These are phyloP conservation scores for Cystobasidium slooffiae DNA, from an alignment of 1,284 basidiomycete genomes.

Conservation along the genomic window DNA sequence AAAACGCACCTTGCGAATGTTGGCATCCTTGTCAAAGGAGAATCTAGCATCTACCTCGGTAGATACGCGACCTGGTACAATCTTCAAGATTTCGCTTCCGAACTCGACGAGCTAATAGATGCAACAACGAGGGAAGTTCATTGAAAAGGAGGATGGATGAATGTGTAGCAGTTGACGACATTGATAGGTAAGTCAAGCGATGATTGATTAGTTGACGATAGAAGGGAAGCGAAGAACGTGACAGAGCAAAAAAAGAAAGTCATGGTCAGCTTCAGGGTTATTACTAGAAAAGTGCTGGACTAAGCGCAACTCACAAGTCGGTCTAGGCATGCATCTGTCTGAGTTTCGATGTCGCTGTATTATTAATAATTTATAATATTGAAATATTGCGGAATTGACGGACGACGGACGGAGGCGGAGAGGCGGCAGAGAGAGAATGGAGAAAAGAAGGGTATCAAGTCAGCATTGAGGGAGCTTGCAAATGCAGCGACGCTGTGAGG, in stretches of 20 bases:
- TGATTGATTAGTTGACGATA: too few relatives aligned
- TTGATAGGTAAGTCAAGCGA: background rate
- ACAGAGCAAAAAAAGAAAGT: background rate
- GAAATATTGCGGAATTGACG: background rate
- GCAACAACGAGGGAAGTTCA: background rate
- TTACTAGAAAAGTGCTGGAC: too few relatives aligned
- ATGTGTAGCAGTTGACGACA: background rate
- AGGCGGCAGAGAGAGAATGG: background rate
- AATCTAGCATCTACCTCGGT: slow-evolving; percentile 98
- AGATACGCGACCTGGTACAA: slow-evolving; percentile 97
- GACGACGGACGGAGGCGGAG: background rate
- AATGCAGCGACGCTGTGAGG: background rate
- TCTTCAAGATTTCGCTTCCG: slow-evolving; percentile 89
- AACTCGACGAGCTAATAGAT: slow-evolving; percentile 85
- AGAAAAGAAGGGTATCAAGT: background rate
- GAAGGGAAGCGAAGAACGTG: background rate
- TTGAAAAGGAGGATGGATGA: too few relatives aligned
- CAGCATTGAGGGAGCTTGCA: background rate
- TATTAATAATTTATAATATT: background rate
- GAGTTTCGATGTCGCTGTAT: slow-evolving; percentile 66
- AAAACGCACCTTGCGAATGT: slow-evolving; percentile 74
- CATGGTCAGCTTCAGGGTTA: background rate
- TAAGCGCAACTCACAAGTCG: slow-evolving; percentile 68
- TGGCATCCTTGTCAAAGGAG: slow-evolving; percentile 92
- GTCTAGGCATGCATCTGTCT: slow-evolving; percentile 80